Conservation (phyloP, 352 stramenopile genomes). For the Globisporangium perplexum region DNA sequence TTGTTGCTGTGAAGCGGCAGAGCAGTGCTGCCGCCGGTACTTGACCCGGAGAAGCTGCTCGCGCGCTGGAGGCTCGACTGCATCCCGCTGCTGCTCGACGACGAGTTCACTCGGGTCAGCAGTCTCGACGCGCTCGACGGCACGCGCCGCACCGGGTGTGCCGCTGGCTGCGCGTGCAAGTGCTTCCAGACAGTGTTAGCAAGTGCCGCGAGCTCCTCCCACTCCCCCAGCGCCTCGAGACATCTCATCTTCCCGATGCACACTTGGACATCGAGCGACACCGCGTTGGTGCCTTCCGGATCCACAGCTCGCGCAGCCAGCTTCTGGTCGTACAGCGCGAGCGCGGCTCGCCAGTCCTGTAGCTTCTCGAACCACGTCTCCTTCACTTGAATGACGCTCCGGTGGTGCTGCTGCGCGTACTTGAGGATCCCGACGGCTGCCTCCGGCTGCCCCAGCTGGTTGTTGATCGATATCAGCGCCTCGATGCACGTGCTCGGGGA, state of each 20-base stretch:
- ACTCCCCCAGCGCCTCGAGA: conserved; percentile 95
- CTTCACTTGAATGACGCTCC: conserved; percentile 84
- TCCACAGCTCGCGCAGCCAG: conserved; percentile 20
- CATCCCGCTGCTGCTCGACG: conserved; percentile 7
- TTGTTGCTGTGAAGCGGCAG: background rate
- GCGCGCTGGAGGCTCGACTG: conserved; percentile 16
- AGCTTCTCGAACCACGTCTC: conserved; percentile 98
- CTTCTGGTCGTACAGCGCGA: conserved; percentile 92
- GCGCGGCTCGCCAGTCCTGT: conserved; percentile 94
- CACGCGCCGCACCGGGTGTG: conserved; percentile 4
- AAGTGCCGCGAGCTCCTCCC: conserved; percentile 91
- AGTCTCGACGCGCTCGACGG: conserved; percentile 5
- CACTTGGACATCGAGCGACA: conserved; percentile 82
- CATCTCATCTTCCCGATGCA: conserved; percentile 97
- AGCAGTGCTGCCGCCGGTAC: conserved; percentile 7
- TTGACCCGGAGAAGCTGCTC: conserved; percentile 31
- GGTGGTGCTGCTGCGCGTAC: conserved; percentile 80
- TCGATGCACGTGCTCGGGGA: conserved; percentile 95
- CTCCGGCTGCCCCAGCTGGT: conserved; percentile 95
- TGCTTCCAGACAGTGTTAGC: conserved; percentile 58
- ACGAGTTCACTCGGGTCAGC: conserved; percentile 7
- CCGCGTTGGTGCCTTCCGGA: background rate
- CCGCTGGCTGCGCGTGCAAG: conserved; percentile 21
- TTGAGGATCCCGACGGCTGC: conserved; percentile 97
- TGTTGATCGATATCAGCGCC: conserved; percentile 98